These are phyloP conservation scores for Fusarium illudens DNA, from an alignment of 2,329 filamentous ascomycete genomes.

Conservation along the genomic window DNA sequence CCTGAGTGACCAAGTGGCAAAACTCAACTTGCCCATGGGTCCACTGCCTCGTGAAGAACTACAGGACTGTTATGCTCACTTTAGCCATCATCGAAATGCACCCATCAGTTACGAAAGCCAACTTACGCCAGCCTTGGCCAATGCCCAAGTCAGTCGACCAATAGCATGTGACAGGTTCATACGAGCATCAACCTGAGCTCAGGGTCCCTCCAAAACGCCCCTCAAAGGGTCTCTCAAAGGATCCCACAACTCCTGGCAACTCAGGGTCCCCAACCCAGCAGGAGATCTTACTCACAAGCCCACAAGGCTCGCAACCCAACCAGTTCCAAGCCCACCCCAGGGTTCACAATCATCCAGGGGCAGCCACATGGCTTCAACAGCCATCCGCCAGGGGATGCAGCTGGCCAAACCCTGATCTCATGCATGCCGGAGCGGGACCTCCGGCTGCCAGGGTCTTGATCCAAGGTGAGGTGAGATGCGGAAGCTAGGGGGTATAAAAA, in stretches of 20 bases:
- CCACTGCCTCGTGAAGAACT: background rate
- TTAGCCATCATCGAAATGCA: background rate
- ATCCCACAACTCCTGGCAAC: constrained; percentile 3
- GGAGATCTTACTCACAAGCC: constrained; percentile 5
- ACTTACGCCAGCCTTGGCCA: background rate
- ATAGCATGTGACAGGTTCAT: background rate
- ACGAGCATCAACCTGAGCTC: background rate
- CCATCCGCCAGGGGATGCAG: constrained; percentile 3
- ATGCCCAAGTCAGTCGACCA: background rate
- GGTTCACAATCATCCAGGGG: background rate
- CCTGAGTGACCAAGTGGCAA: too few relatives aligned
- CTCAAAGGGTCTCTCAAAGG: too few relatives aligned
- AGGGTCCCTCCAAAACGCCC: too few relatives aligned
- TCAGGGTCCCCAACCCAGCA: background rate
- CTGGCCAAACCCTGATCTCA: constrained; percentile 4
- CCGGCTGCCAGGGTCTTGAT: constrained; percentile 8
- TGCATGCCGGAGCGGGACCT: constrained; percentile 10
- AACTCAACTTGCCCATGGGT: too few relatives aligned
- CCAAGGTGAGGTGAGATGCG: background rate
- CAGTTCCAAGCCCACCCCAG: constrained; percentile 5
- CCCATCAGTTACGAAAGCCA: background rate
- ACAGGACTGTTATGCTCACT: background rate
- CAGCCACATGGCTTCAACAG: constrained; percentile 6
- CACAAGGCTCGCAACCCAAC: constrained; percentile 14
- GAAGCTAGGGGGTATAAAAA: too few relatives aligned